Conservation (phyloP, 768 basidiomycete genomes). For the Tylopilus subfusipes region DNA sequence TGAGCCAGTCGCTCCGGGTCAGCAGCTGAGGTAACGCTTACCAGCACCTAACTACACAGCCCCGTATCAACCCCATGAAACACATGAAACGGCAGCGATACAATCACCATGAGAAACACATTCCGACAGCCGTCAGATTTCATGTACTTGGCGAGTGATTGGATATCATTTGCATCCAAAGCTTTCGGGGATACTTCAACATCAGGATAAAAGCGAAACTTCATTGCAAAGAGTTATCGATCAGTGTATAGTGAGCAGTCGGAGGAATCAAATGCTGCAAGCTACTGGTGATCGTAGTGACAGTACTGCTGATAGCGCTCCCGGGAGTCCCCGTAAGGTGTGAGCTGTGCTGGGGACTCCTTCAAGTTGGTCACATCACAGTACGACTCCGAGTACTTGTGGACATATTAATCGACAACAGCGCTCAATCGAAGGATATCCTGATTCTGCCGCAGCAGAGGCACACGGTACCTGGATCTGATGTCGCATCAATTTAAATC, state of each 20-base stretch:
- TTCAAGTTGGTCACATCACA: too few species aligned
- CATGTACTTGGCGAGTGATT: slow-evolving; percentile 62
- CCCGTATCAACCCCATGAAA: slow-evolving; percentile 4
- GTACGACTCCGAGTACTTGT: too few species aligned
- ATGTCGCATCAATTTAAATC: too few species aligned
- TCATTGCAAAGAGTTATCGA: slow-evolving; percentile 12
- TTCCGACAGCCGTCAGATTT: slow-evolving; percentile 64
- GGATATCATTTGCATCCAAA: slow-evolving; percentile 38
- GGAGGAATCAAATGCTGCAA: background rate
- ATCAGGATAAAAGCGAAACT: background rate
- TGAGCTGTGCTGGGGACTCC: background rate
- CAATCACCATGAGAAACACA: slow-evolving; percentile 66
- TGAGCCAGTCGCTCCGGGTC: background rate
- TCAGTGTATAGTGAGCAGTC: background rate
- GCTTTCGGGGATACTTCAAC: slow-evolving; percentile 13
- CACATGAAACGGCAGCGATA: background rate
- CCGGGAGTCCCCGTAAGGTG: background rate
- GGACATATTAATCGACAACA: background rate
- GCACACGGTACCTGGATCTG: too few species aligned
- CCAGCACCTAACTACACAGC: slow-evolving; percentile 60
- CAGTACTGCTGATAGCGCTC: background rate
- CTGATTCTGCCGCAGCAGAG: too few species aligned
- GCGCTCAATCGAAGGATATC: too few species aligned
- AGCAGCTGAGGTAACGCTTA: slow-evolving; percentile 27
- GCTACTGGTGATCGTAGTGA: background rate